Base-by-base conservation (phyloP, 768 basidiomycete species). In the Scleroderma citrinum region DNA sequence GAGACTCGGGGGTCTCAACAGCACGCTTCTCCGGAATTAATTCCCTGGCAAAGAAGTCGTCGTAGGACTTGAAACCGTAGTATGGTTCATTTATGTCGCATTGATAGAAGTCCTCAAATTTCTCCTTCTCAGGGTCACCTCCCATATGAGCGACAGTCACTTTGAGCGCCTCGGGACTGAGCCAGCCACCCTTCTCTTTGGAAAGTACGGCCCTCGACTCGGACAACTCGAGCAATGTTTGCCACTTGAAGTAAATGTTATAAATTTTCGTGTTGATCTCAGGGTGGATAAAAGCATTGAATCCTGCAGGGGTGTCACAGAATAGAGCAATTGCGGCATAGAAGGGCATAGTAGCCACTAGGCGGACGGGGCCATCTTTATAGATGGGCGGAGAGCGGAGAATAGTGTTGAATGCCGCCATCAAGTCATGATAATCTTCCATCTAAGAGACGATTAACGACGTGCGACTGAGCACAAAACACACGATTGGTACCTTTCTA, bases 1-100 rank as follows among this genome's bases (percentile, higher is more conserved):
- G 31, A 35, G 63, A 49, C n/a, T 61, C 55, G 0, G 64, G 58
- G 8, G 36, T 31, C 10, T 60, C 45, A 30, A 76, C 55, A 3
- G 76, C 73, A 29, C 81, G 76, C 10, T 69, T 59, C 1, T 58
- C 66, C 1, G 60, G 59, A 16, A 65, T 59, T 58, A 78, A 72
- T 2, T 54, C 49, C 1, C 80, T 60, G 17, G 65, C 73, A 59
- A 85, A 85, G 68, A 81, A 82, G 54, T 76, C 69, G 47, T 82
- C 81, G 77, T 66, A 78, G 44, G 71, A 72, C 0, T 5, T 62
- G 60, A 65, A 79, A 0, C 82, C 81, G 52, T 71, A 63, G 51
- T 77, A 53, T 13, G 63, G 53, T 0, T 60, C 60, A 1, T 56
- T 50, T 0, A 75, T 73, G 48, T 78, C 61, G 48, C 71, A 76